phyloP scores from a whole-genome alignment of 768 basidiomycete genomes.

The Tremella yokohamensis region DNA sequence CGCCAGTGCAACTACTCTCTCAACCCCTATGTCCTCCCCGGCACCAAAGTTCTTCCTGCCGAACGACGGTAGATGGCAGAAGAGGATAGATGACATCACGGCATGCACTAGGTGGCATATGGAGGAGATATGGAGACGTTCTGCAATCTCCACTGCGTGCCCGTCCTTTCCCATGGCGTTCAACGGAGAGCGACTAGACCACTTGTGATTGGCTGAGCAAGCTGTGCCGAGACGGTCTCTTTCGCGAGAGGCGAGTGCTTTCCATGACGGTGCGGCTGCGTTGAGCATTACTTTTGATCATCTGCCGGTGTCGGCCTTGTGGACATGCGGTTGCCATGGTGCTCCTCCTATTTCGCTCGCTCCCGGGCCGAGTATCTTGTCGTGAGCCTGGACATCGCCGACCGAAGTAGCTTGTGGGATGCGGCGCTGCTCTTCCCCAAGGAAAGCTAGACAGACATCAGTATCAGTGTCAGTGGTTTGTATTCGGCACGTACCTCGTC shows the following conservation, averaged over 20 bases:
- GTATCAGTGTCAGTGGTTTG: not conserved
- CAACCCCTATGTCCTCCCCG: slow-evolving; percentile 53
- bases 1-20: slow-evolving; percentile 51
- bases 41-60: slow-evolving; percentile 46
- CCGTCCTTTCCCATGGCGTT: no score
- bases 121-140: no score
- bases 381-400: slow-evolving; percentile 14
- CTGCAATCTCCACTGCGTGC: no score
- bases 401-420: slow-evolving; percentile 16
- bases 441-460: slow-evolving; percentile 17
- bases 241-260: no score
- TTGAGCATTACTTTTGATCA: no score
- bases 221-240: no score
- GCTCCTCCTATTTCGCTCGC: slow-evolving; percentile 33
- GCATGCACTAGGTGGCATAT: not conserved
- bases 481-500: slow-evolving; percentile 9
- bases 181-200: no score
- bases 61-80: slow-evolving; percentile 5
- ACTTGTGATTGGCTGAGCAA: no score
- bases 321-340: slow-evolving; percentile 26
- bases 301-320: not conserved
- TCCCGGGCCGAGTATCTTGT: slow-evolving; percentile 22
- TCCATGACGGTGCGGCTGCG: no score
- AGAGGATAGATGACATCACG: not conserved
- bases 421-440: slow-evolving; percentile 35